These are phyloP conservation scores for Quercus engelmannii DNA, from an alignment of 306 rosid species.

Conservation along the genomic window DNA sequence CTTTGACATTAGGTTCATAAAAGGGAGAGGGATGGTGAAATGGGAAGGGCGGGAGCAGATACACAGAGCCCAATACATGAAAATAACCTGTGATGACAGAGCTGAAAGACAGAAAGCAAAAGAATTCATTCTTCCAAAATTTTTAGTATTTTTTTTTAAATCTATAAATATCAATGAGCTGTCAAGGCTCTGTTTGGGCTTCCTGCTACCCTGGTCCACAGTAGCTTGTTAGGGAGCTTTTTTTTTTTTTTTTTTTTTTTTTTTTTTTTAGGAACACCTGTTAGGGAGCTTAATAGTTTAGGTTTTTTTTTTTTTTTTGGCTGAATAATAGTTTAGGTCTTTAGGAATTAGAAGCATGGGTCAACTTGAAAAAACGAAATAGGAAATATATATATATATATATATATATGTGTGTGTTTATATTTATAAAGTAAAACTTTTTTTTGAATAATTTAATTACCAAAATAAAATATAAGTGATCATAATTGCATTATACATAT, in stretches of 20 bases:
- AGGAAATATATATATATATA: too few species aligned
- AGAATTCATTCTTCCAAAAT: neutral
- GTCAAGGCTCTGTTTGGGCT: neutral
- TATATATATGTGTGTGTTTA: too few species aligned
- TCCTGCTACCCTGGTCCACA: neutral
- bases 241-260: too few species aligned
- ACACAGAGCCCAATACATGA: conserved; percentile 16
- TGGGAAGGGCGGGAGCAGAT: conserved; percentile 2
- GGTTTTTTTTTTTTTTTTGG: too few species aligned
- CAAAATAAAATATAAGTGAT: too few species aligned
- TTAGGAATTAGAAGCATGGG: too few species aligned
- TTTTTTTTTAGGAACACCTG: neutral
- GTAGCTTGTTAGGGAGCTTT: neutral
- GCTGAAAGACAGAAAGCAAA: conserved; percentile 20
- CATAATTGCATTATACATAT: too few species aligned
- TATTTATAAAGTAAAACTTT: too few species aligned
- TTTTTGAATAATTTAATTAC: too few species aligned
- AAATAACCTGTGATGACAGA: conserved; percentile 18
- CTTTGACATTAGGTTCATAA: neutral
- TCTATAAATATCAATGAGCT: neutral
- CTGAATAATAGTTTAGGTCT: too few species aligned
- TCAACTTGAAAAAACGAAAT: too few species aligned
- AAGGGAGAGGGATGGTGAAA: neutral
- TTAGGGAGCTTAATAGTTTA: neutral
- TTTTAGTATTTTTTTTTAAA: neutral